phyloP scores from a whole-genome alignment of 495 filamentous ascomycete genomes.

The Neurospora intermedia region DNA sequence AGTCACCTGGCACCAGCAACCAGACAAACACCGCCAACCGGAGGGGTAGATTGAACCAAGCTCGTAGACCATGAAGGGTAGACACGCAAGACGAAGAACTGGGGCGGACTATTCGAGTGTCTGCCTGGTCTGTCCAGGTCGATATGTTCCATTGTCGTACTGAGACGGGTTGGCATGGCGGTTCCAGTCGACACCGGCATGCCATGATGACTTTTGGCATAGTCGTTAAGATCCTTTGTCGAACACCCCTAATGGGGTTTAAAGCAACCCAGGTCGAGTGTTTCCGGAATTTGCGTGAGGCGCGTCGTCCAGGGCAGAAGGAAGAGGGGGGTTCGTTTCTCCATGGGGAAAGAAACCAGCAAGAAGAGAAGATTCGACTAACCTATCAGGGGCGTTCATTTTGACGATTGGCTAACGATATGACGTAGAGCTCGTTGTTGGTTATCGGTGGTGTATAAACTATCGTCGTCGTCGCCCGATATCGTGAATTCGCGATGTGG shows the following conservation, averaged over 20 bases:
- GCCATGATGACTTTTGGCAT: not conserved
- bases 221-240: not conserved
- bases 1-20: not conserved
- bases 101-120: not conserved
- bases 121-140: not conserved
- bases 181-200: not conserved
- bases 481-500: not conserved
- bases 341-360: not conserved
- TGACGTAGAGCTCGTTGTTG: not conserved
- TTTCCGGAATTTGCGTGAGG: not conserved
- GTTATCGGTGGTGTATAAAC: not conserved
- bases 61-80: not conserved
- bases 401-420: conserved; percentile 11
- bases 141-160: not conserved
- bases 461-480: not conserved
- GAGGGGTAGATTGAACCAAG: not conserved
- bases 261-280: not conserved
- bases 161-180: not conserved
- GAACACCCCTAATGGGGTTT: not conserved
- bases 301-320: not conserved
- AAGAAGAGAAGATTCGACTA: conserved; percentile 13
- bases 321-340: not conserved
- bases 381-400: conserved; percentile 70
- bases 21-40: not conserved
- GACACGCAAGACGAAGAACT: not conserved